Conservation (phyloP, 495 filamentous ascomycete genomes). For the Xylaria curta region DNA sequence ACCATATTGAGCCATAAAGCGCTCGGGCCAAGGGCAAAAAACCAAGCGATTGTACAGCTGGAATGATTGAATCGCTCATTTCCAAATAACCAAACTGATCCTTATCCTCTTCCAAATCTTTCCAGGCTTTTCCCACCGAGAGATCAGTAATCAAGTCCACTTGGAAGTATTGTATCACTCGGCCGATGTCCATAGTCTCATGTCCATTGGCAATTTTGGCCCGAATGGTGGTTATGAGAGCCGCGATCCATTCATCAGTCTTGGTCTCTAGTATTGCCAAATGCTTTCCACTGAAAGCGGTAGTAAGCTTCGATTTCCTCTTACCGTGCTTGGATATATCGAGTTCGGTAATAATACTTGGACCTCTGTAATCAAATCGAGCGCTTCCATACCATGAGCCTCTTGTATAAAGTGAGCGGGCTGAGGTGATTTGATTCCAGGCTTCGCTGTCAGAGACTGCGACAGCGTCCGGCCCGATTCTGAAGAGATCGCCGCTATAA, state of each 20-base stretch:
- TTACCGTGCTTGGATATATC: not conserved
- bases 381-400: not conserved
- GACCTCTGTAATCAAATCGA: slow-evolving; percentile 7
- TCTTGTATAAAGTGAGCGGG: not conserved
- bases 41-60: not conserved
- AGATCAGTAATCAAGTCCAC: slow-evolving; percentile 9
- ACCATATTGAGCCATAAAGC: not conserved
- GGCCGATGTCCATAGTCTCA: slow-evolving; percentile 12
- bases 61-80: not conserved
- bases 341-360: not conserved
- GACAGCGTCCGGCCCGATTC: slow-evolving; percentile 13
- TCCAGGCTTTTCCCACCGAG: not conserved
- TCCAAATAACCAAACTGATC: slow-evolving; percentile 14
- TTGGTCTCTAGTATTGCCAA: not conserved
- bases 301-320: not conserved
- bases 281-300: slow-evolving; percentile 11
- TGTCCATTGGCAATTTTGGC: not conserved
- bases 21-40: not conserved
- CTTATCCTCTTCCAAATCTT: slow-evolving; percentile 1
- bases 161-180: slow-evolving; percentile 16
- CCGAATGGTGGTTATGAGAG: slow-evolving; percentile 2
- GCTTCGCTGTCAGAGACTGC: not conserved
- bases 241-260: not conserved
- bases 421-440: not conserved
- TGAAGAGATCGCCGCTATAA: not conserved